Percentiles rank a stretch among this genome's conserved stretches.
phyloP scores from a whole-genome alignment of 2,329 filamentous ascomycete genomes.

The Sporothrix protearum region DNA sequence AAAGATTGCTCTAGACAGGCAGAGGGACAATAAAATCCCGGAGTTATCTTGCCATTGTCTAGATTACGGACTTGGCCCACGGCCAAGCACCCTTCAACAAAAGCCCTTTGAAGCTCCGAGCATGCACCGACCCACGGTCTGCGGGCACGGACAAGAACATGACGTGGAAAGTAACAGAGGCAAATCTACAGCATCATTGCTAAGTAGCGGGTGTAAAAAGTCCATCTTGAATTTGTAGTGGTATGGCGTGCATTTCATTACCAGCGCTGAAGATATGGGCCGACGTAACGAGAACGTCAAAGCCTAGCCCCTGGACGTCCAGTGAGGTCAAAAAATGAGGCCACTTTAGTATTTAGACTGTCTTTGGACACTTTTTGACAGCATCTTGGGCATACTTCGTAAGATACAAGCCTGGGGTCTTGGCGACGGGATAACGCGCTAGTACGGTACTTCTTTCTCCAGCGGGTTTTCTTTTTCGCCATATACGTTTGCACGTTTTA shows the following conservation, averaged over 20 bases:
- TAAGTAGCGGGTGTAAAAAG: background rate
- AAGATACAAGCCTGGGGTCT: background rate
- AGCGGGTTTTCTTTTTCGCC: background rate
- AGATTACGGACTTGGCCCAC: background rate
- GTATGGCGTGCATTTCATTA: background rate
- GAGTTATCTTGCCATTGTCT: background rate
- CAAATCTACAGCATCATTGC: background rate
- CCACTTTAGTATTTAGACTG: background rate
- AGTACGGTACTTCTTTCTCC: background rate
- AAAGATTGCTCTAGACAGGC: background rate
- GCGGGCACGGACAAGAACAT: background rate
- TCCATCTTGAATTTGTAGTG: background rate
- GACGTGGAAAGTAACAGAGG: background rate
- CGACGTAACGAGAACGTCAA: background rate
- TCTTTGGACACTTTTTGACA: background rate
- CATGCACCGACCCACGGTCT: background rate
- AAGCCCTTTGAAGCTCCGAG: background rate
- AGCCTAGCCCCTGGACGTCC: no score
- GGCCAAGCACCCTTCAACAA: background rate
- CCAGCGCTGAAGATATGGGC: background rate
- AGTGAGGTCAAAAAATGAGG: background rate
- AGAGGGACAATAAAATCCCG: no score
- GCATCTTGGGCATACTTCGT: background rate
- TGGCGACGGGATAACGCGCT: background rate
- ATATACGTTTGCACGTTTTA: background rate